Evolutionary conservation across 768 basidiomycete species (phyloP).

Genomic region (Psilocybe cubensis): DNA sequence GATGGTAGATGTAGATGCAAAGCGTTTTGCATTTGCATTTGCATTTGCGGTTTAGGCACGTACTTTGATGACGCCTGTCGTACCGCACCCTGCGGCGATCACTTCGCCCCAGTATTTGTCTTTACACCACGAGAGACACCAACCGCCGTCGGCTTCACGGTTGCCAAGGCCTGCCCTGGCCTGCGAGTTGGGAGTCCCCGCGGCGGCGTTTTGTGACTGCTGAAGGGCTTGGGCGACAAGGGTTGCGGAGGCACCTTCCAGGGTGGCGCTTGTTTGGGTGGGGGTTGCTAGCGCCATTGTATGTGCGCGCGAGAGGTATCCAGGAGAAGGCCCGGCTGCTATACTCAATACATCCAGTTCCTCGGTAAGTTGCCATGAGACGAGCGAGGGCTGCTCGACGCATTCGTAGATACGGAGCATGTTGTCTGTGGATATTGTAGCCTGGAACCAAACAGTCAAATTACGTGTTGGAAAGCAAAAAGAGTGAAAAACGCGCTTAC

Average conservation of each 20-base stretch:
- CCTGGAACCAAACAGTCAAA: constrained; percentile 46
- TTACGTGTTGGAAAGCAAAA: background rate
- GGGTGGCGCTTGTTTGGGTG: constrained; percentile 60
- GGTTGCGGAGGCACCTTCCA: constrained; percentile 61
- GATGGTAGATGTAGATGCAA: background rate
- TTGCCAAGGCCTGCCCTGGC: constrained; percentile 52
- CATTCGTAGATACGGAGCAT: constrained; percentile 90
- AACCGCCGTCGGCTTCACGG: constrained; percentile 88
- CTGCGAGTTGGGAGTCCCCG: constrained; percentile 22
- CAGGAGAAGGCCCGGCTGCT: constrained; percentile 45
- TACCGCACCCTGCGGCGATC: constrained; percentile 77
- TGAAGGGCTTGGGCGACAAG: constrained; percentile 69
- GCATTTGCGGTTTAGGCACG: constrained; percentile 18
- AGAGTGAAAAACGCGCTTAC: constrained; percentile 45
- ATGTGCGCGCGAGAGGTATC: constrained; percentile 46
- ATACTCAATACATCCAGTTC: constrained; percentile 75
- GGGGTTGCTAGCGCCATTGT: constrained; percentile 71
- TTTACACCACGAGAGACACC: constrained; percentile 95
- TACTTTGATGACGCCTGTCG: constrained; percentile 78
- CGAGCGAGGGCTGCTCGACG: constrained; percentile 72
- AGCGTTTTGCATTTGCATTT: too few relatives aligned
- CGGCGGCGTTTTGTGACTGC: constrained; percentile 33
- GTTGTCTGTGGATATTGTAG: constrained; percentile 88
- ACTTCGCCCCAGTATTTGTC: constrained; percentile 96
- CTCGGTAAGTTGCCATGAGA: constrained; percentile 76